Conservation (phyloP, 345 rosid species). For the Tarenaya hassleriana region DNA sequence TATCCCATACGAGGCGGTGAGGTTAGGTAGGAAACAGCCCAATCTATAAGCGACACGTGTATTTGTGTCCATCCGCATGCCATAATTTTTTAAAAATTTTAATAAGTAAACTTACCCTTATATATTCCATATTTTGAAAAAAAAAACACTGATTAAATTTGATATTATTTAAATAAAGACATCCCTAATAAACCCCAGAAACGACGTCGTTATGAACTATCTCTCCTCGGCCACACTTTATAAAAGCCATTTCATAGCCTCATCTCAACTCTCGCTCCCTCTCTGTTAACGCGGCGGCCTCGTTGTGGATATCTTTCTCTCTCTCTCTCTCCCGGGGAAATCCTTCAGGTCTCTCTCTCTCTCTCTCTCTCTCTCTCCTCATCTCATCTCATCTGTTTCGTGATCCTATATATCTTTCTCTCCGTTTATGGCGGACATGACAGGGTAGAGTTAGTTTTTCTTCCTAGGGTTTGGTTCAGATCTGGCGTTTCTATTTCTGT, state of each 20-base stretch:
- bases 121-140: no score
- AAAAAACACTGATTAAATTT: conserved; percentile 12
- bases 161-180: no score
- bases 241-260: no score
- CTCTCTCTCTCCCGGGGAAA: conserved; percentile 22
- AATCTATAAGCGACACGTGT: no score
- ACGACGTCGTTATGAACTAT: conserved; percentile 35
- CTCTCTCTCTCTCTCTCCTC: conserved; percentile 1
- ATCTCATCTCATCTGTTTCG: conserved; percentile 16
- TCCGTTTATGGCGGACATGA: neutral
- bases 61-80: no score
- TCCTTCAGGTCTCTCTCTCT: conserved; percentile 29
- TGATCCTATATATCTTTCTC: neutral
- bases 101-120: no score
- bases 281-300: neutral
- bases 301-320: conserved; percentile 26
- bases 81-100: no score
- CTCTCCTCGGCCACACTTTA: neutral
- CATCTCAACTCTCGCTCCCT: no score
- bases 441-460: conserved; percentile 8
- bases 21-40: no score
- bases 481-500: conserved; percentile 8
- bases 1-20: no score
- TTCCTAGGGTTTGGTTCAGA: conserved; percentile 12
- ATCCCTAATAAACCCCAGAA: no score